Evolutionary conservation across 164 flowering plant species (phyloP).

Genomic region (Vitis cinerea): DNA sequence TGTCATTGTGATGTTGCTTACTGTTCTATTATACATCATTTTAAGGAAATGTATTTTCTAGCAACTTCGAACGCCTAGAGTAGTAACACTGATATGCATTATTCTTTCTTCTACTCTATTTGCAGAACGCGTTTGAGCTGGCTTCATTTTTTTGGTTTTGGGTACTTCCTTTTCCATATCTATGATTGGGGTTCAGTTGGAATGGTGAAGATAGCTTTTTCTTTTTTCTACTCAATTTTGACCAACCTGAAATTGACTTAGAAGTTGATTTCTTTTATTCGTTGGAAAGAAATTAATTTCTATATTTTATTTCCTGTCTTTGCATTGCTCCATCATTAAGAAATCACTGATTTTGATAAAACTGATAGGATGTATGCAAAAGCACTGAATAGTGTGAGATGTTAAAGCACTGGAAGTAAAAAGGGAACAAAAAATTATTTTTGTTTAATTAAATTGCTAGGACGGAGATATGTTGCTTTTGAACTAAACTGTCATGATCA

Average conservation of each 20-base stretch:
- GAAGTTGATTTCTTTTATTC: neutral
- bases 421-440: too few species aligned
- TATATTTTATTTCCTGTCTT: neutral
- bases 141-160: slow-evolving; percentile 99
- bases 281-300: neutral
- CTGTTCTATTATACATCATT: neutral
- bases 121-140: slow-evolving; percentile 96
- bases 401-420: too few species aligned
- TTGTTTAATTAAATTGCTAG: too few species aligned
- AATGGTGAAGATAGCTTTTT: neutral
- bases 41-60: neutral
- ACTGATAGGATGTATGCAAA: too few species aligned
- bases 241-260: neutral
- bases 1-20: neutral
- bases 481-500: slow-evolving; percentile 5
- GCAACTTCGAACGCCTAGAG: neutral
- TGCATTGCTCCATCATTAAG: neutral
- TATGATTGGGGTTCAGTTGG: slow-evolving; percentile 2
- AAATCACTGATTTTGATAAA: too few species aligned
- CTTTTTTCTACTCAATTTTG: neutral
- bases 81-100: slow-evolving; percentile 10
- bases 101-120: slow-evolving; percentile 15
- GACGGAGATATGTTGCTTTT: neutral
- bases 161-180: slow-evolving; percentile 52
- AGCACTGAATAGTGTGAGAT: too few species aligned